Evolutionary conservation across 345 rosid species (phyloP).

Genomic region (Combretum micranthum): DNA sequence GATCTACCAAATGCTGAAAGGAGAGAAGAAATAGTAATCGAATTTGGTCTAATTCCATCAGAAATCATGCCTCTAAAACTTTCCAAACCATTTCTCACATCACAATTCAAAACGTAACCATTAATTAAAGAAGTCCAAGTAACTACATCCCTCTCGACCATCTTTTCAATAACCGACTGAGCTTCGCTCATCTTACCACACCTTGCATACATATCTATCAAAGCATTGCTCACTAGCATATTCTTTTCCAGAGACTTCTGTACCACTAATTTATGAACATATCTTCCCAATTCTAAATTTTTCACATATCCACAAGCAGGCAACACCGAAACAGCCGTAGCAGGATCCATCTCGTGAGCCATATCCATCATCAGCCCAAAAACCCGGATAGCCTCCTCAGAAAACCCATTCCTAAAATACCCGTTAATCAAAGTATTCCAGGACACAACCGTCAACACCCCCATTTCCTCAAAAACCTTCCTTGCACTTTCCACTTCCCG

Average conservation of each 20-base stretch:
- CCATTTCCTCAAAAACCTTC: constrained; percentile 36
- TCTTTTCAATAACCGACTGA: constrained; percentile 28
- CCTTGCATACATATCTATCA: constrained; percentile 64
- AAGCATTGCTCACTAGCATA: constrained; percentile 41
- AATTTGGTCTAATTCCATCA: constrained; percentile 37
- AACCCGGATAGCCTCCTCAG: constrained; percentile 31
- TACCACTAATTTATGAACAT: constrained; percentile 37
- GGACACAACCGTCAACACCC: constrained; percentile 35
- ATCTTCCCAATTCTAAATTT: constrained; percentile 35
- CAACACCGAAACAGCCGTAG: constrained; percentile 42
- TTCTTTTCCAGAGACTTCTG: constrained; percentile 32
- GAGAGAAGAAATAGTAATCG: constrained; percentile 57
- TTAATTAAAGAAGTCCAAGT: constrained; percentile 52
- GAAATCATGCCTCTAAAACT: constrained; percentile 37
- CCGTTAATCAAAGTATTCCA: constrained; percentile 64
- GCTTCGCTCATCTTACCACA: constrained; percentile 45
- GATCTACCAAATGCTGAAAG: constrained; percentile 58
- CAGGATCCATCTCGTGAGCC: constrained; percentile 26
- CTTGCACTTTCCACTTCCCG: constrained; percentile 32
- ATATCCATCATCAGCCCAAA: constrained; percentile 29
- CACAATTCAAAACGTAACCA: constrained; percentile 45
- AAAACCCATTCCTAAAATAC: constrained; percentile 36
- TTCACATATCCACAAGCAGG: constrained; percentile 40
- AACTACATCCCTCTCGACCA: constrained; percentile 47
- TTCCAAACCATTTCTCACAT: constrained; percentile 31